Conservation (phyloP, 2,329 filamentous ascomycete genomes). For the Macroventuria anomochaeta region DNA sequence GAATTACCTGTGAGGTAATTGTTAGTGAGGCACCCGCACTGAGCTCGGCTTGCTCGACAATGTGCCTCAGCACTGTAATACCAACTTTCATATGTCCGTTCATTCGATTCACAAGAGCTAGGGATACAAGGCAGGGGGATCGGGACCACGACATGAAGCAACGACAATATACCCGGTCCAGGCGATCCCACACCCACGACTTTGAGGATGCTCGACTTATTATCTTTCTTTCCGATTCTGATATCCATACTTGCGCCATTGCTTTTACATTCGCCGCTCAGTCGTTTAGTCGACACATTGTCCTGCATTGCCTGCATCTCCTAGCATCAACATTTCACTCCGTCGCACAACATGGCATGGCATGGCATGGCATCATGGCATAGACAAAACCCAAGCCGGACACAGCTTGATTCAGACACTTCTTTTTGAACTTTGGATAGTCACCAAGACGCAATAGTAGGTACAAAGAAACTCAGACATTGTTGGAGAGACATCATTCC, state of each 20-base stretch:
- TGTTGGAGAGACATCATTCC: too few relatives aligned
- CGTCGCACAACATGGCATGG: not conserved
- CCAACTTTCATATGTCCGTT: slow-evolving; percentile 8
- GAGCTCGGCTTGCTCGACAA: not conserved
- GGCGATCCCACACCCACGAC: slow-evolving; percentile 7
- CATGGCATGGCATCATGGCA: not conserved
- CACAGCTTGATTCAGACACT: not conserved
- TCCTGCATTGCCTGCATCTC: not conserved
- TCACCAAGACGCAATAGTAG: not conserved
- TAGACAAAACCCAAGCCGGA: not conserved
- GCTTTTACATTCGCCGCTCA: not conserved
- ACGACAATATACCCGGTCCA: slow-evolving; percentile 20
- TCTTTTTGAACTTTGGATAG: not conserved
- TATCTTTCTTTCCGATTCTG: slow-evolving; percentile 2
- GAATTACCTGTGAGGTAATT: slow-evolving; percentile 33
- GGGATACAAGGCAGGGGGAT: slow-evolving; percentile 13
- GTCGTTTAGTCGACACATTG: not conserved
- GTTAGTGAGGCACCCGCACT: slow-evolving; percentile 33
- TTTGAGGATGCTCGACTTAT: slow-evolving; percentile 17
- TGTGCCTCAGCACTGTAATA: slow-evolving; percentile 4
- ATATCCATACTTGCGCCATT: slow-evolving; percentile 13
- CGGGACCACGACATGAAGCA: slow-evolving; percentile 20
- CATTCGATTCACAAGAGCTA: slow-evolving; percentile 16
- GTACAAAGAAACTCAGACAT: slow-evolving; percentile 6
- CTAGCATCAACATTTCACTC: not conserved